These are phyloP conservation scores for Lunularia cruciata DNA, from an alignment of 225 moss, liverwort and hornwort genomes.

Conservation along the genomic window DNA sequence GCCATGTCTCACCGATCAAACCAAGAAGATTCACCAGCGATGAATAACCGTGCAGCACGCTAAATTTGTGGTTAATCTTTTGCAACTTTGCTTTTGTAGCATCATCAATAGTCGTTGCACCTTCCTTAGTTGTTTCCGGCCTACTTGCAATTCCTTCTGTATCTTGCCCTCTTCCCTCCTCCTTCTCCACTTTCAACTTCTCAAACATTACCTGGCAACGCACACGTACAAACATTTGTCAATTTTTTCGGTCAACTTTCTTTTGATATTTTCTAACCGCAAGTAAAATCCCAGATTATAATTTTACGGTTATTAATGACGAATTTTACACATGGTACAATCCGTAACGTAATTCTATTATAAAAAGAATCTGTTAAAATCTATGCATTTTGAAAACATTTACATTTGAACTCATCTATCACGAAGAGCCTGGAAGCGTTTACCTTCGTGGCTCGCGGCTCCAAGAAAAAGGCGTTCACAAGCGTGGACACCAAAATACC, in stretches of 20 bases:
- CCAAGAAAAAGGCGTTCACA: slow-evolving; percentile 64
- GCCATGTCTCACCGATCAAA: slow-evolving; percentile 69
- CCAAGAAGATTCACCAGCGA: slow-evolving; percentile 67
- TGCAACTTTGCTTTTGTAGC: slow-evolving; percentile 32
- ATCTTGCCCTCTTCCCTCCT: slow-evolving; percentile 66
- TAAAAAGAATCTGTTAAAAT: not conserved
- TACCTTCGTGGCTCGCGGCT: slow-evolving; percentile 85
- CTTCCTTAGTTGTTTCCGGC: slow-evolving; percentile 21
- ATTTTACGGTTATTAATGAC: too few species aligned
- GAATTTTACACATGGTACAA: too few species aligned
- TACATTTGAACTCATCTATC: not conserved
- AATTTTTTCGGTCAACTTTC: too few species aligned
- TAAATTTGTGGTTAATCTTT: slow-evolving; percentile 46
- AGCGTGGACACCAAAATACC: slow-evolving; percentile 39
- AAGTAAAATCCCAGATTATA: too few species aligned
- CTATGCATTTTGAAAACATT: not conserved
- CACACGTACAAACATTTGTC: not conserved
- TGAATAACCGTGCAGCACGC: slow-evolving; percentile 54
- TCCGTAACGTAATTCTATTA: not conserved
- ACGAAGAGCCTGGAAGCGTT: not conserved
- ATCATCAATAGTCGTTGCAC: slow-evolving; percentile 15
- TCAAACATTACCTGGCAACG: slow-evolving; percentile 73
- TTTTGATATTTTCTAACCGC: too few species aligned
- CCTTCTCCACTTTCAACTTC: slow-evolving; percentile 79
- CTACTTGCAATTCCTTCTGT: slow-evolving; percentile 29